A percentile compares a stretch with the other conserved stretches of the same genome.
Conservation (phyloP, 208 protist species). For the Borovskyia barvae region DNA sequence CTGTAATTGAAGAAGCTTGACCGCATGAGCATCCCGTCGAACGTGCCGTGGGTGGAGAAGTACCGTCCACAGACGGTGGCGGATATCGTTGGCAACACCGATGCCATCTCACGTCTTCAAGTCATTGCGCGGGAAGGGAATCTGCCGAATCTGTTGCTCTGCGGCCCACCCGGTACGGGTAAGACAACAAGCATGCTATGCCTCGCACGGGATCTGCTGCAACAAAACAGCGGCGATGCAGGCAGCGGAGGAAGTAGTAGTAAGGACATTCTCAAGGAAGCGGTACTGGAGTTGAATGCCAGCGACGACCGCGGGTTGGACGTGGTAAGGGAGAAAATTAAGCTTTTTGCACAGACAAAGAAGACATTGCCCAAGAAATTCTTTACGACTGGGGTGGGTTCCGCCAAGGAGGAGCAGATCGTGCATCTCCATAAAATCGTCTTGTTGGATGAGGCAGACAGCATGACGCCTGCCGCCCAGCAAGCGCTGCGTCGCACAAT, state of each 20-base stretch:
- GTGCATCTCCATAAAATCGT: conserved; percentile 97
- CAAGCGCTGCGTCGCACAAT: conserved; percentile 98
- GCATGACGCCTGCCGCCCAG: conserved; percentile 98
- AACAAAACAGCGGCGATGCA: conserved; percentile 19
- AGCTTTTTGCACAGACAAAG: conserved; percentile 97
- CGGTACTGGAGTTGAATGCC: conserved; percentile 99
- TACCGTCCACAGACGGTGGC: conserved; percentile 95
- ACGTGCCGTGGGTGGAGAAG: conserved; percentile 98
- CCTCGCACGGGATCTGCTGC: conserved; percentile 94
- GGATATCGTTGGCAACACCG: conserved; percentile 98
- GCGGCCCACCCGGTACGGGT: conserved; percentile 92
- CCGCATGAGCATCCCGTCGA: not conserved
- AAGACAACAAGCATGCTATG: conserved; percentile 99
- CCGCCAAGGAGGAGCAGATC: conserved; percentile 7
- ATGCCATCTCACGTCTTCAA: conserved; percentile 94
- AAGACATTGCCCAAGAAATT: conserved; percentile 85
- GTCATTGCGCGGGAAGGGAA: conserved; percentile 97
- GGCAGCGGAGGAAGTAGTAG: conserved; percentile 1
- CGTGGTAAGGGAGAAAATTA: conserved; percentile 98
- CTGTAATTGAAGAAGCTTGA: conserved; percentile 11
- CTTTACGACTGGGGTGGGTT: conserved; percentile 22
- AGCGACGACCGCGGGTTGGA: conserved; percentile 99
- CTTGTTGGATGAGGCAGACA: conserved; percentile 99
- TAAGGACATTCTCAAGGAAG: conserved; percentile 83
- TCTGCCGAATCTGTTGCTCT: conserved; percentile 97